Evolutionary conservation across 1,284 basidiomycete species (phyloP), one percentile per base, ranked within the genome.

Genomic region (Golubevia pallescens): DNA sequence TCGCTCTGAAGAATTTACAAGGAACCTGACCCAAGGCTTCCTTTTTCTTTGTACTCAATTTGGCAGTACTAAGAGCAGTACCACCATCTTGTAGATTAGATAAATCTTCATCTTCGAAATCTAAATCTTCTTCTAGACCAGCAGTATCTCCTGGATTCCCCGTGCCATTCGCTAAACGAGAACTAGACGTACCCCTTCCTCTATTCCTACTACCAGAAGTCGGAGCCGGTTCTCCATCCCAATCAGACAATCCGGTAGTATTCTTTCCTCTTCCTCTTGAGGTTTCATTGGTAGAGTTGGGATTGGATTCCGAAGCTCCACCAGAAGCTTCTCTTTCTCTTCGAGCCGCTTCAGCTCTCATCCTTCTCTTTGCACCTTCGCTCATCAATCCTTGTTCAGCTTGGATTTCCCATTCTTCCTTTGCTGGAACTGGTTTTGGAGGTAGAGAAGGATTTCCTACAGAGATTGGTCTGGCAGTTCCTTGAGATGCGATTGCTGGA

Each of bases 1-100:
- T 79, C 7, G 61, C 42, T 60, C 82, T 78, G 70, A 84, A 85
- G 73, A 85, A 85, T 65, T 85, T 85, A 77, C 82, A 85, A n/a
- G 82, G 82, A n/a, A 85, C 82, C 58, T 82, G 82, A 5, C 79
- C 77, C 10, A 85, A 71, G 20, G 81, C 81, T 60, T 85, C 81
- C 66, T 82, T 84, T 68, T 85, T 84, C 69, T 84, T 84, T n/a
- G 69, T 70, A 60, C 72, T 77, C 19, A 85, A 74, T 69, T 85
- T 84, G 57, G 80, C 75, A 56, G 75, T 83, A 51, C 77, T 76
- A 0, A 83, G 68, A 14, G 79, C 77, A 56, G 77, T 81, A 57
- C 78, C 78, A 16, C 42, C 42, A 13, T 48, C 42, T 48, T 48
- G 42, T 48, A 48, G 16, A 48, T 10, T 48, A 48, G 16, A 16